Base-by-base conservation (phyloP, 306 rosid genomes). In the Dalbergia cultrata region DNA sequence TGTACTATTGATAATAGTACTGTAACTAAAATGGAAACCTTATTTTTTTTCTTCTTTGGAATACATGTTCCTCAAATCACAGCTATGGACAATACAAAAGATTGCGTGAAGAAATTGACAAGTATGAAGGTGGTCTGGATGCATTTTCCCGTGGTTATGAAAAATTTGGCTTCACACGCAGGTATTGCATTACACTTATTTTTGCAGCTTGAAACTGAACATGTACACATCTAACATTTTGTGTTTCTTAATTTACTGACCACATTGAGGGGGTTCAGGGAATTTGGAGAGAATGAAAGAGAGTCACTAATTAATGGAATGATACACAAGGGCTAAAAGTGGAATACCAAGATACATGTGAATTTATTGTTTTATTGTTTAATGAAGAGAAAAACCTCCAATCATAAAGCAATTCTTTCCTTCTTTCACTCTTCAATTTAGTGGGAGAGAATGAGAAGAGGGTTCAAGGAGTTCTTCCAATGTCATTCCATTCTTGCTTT, bases 121-220 rank as follows among this genome's bases (percentile, higher is more conserved):
- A 89, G 83, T 47, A 82, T 76, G 99, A 96, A 90, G 98, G 99
- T 75, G 98, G 98, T 76, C 82, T 96, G 80, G 99, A 96, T 86
- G 84, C 83, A 66, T 96, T 96, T 87, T 96, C 99, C 67, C 97
- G 98, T 73, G 98, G 97, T 82, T 96, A 93, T 75, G 98, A 96
- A 87, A 92, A 89, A 45, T 89, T 89, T 82, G 99, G 99, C 63
- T 96, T 96, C 90, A 81, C 80, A 18, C 90, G 94, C 90, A 92
- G 99, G 99, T 96, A 88, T 64, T 57, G 34, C 44, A 18, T 70
- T 62, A 70, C 56, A 13, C 76, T 74, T 64, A 9, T 3, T 43
- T 76, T 72, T 65, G 21, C 17, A 31, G 33, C 9, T 72, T 68
- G 52, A 41, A 58, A 58, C 52, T 33, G 13, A 26, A 39, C 59